phyloP scores from a whole-genome alignment of 2,329 filamentous ascomycete genomes.

The Epichloe sp. region DNA sequence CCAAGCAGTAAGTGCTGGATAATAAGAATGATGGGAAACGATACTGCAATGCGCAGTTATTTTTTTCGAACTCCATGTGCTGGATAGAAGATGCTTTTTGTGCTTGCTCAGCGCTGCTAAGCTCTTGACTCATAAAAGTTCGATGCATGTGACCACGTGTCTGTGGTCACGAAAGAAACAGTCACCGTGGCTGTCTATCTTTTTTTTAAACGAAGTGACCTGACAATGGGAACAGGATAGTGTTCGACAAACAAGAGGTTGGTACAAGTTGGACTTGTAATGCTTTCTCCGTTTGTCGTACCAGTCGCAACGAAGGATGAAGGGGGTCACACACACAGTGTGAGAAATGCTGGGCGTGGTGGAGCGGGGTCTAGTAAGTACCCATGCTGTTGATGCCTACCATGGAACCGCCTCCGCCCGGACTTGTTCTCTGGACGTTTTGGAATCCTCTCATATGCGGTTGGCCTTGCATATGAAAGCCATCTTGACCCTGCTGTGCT shows the following conservation, averaged over 20 bases:
- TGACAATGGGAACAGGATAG: not conserved
- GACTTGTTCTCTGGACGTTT: slow-evolving; percentile 31
- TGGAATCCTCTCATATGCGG: slow-evolving; percentile 31
- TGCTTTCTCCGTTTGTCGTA: not conserved
- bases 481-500: slow-evolving; percentile 17
- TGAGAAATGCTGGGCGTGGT: not conserved
- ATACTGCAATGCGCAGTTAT: not conserved
- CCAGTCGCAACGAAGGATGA: not conserved
- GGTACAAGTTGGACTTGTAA: not conserved
- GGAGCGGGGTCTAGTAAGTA: not conserved
- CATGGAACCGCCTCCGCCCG: slow-evolving; percentile 19
- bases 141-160: not conserved
- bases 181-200: not conserved
- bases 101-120: not conserved
- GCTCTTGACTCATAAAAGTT: not conserved
- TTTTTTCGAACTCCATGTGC: not conserved
- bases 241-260: not conserved
- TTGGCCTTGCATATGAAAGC: slow-evolving; percentile 19
- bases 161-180: not conserved
- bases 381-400: slow-evolving; percentile 17
- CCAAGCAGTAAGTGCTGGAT: not conserved
- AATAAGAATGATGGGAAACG: not conserved
- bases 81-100: not conserved
- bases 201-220: not conserved
- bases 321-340: not conserved